Evolutionary conservation across 2,329 filamentous ascomycete genomes (phyloP), one percentile per base, ranked within the genome.

Genomic region (Pseudocercospora ulei): DNA sequence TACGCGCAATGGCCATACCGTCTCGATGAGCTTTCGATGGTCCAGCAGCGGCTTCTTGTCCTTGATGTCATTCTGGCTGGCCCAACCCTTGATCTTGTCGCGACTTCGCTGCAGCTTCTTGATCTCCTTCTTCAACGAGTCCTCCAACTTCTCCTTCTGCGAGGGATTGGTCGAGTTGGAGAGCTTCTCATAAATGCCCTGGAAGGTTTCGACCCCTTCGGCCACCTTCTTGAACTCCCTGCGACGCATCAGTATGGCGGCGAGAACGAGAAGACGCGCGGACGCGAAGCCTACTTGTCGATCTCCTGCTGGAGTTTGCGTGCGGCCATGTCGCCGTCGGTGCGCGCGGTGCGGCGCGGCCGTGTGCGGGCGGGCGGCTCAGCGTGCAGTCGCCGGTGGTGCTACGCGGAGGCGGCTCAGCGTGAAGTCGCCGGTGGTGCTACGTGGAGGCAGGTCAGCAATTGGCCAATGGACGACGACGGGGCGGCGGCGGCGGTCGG

Each of bases 71-170:
- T 94, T 94, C 66, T 84, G 87, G 41, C 86, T 83, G 2, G 88
- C 87, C 90, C 90, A 98, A 73, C 88, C 92, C 71, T 98, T 98
- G 71, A 98, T 96, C 70, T 96, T 90, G 64, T 98, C 90, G 59
- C 90, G 82, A 64, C 90, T 80, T 56, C 90, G 76, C 66, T 98
- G 90, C 41, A 98, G 78, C 73, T 98, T 98, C 78, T 98, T 98
- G 75, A 96, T 96, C 68, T 98, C 90, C 61, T 90, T 85, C 71
- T 98, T 98, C 53, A 98, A 73, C 61, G 90, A 85, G 67, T 98
- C 90, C 65, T 98, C 90, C 35, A 93, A 76, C 70, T 96, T 98
- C 67, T 96, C 90, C 63, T 95, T 94, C 66, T 96, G 90, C 46
- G 90, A 85, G 39, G 82, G 76, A 67, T 95, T 96, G 57, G 78